Percentiles rank a stretch among this genome's conserved stretches.
phyloP scores from a whole-genome alignment of 305 asterid genomes.

The Fraxinus paxiana region DNA sequence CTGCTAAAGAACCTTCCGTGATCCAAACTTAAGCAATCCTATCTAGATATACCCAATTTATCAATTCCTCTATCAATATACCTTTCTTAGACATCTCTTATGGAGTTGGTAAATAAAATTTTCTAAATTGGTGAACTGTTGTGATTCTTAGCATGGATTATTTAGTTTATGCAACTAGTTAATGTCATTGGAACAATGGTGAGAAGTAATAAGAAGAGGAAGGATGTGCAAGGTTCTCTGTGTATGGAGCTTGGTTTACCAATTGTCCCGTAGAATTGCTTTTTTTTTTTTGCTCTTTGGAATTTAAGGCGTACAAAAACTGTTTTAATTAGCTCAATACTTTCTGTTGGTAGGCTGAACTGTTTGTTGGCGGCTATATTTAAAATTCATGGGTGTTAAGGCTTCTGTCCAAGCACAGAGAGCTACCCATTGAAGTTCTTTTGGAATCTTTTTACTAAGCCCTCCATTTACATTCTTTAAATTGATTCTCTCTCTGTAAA shows the following conservation, averaged over 20 bases:
- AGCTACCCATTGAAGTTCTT: background rate
- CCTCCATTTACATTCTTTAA: background rate
- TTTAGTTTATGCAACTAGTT: background rate
- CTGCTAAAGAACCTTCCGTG: background rate
- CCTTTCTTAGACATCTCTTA: constrained; percentile 11
- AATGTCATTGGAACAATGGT: background rate
- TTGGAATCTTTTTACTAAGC: background rate
- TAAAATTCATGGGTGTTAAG: background rate
- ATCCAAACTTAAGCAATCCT: constrained; percentile 8
- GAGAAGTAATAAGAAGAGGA: background rate
- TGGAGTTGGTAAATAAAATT: background rate
- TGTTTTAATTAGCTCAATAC: background rate
- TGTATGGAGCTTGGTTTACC: background rate
- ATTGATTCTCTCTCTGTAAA: constrained; percentile 13
- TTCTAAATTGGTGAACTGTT: constrained; percentile 15
- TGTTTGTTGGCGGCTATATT: background rate
- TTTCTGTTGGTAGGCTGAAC: constrained; percentile 13
- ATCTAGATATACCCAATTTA: constrained; percentile 9
- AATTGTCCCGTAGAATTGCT: background rate
- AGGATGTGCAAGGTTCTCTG: background rate
- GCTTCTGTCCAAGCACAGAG: constrained; percentile 5
- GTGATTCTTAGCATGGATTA: background rate
- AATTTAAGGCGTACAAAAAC: background rate
- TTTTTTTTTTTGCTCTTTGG: background rate
- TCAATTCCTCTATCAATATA: background rate